Base-by-base conservation (phyloP, 1,139 yeast species). In the Zhuliangozyma blackwelliae region DNA sequence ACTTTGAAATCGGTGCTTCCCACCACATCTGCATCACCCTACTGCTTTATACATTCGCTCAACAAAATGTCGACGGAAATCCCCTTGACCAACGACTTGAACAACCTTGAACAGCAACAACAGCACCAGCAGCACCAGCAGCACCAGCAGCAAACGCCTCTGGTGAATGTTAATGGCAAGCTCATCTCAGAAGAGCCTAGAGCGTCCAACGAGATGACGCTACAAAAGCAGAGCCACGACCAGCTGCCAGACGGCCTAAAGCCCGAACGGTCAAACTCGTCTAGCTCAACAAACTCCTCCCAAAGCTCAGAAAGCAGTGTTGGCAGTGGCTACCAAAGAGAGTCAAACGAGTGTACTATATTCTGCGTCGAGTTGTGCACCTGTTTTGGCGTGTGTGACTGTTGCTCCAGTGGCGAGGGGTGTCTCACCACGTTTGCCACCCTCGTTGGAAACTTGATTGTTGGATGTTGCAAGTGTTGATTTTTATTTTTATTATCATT, bases 351-450 rank as follows among this genome's bases (percentile, higher is more conserved):
- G 42, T 70, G 76, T 45, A 52, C 70, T 5, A 75, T 68, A 43
- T 69, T 69, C 42, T 68, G 72, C 43, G 47, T 64, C 34, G 75
- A 68, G 40, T 55, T 52, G 34, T 53, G 55, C 39, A 43, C 61
- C 10, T 70, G 76, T 45, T 70, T 69, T 40, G 75, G 76, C 1
- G 51, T 67, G 36, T 61, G 63, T 33, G 69, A 65, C 34, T 69
- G 72, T 48, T 68, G 72, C 46, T 75, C 76, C 9, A 47, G 61
- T 26, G 68, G 69, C 3, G 74, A 68, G 35, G 75, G 76, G 11
- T 69, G 63, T 43, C 43, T 68, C 36, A 59, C 69, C 26, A 49
- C 62, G 11, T 41, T 55, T 22, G 72, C 72, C 10, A 51, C 64
- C 1, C 63, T 67, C 51, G 48, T 62, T 36, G 75, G 74, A 30